These are phyloP conservation scores for Iberis pinnata DNA, from an alignment of 345 rosid species.

Conservation along the genomic window DNA sequence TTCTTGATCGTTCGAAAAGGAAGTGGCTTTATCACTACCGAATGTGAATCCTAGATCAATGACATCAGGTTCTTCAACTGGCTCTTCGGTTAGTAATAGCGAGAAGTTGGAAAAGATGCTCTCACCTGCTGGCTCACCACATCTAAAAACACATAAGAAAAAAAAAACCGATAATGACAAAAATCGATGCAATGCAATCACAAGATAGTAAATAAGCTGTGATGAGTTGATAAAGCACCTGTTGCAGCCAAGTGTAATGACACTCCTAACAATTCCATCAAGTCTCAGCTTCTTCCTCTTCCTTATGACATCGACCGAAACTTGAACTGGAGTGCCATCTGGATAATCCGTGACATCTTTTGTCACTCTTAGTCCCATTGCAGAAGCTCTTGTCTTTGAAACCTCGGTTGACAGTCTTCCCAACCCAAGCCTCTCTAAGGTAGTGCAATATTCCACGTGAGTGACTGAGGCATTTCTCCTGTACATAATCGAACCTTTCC, in stretches of 20 bases:
- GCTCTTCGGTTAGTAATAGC: constrained; percentile 57
- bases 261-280: constrained; percentile 81
- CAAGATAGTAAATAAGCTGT: neutral
- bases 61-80: constrained; percentile 60
- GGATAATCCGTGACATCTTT: constrained; percentile 82
- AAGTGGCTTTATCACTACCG: constrained; percentile 30
- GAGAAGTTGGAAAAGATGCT: constrained; percentile 71
- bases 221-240: constrained; percentile 41
- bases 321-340: constrained; percentile 81
- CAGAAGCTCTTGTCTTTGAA: constrained; percentile 68
- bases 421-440: constrained; percentile 92
- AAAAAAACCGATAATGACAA: neutral
- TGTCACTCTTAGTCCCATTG: constrained; percentile 81
- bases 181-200: neutral
- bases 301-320: constrained; percentile 73
- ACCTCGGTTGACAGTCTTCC: constrained; percentile 52
- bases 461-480: constrained; percentile 62
- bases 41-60: constrained; percentile 46
- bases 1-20: constrained; percentile 20
- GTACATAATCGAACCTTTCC: constrained; percentile 86
- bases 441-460: constrained; percentile 81
- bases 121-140: constrained; percentile 66
- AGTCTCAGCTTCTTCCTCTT: constrained; percentile 75
- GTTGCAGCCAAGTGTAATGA: constrained; percentile 65
- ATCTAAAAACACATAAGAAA: constrained; percentile 38